Percentiles rank a stretch among this genome's conserved stretches.
These are phyloP conservation scores for Styphnolobium japonicum DNA, from an alignment of 306 rosid genomes.

Conservation along the genomic window DNA sequence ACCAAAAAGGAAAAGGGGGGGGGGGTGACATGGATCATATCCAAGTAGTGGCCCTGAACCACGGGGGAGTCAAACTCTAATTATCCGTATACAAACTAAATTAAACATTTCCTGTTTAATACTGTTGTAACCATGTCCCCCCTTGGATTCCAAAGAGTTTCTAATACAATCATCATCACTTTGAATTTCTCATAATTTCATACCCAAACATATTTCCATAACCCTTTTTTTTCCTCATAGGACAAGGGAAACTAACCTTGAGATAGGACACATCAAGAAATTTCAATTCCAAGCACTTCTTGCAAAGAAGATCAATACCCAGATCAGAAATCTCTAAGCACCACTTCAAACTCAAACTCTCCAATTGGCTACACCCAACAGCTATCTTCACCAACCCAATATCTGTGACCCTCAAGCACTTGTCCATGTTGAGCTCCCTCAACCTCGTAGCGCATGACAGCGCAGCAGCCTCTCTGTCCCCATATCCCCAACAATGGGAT, in stretches of 20 bases:
- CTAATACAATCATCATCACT: neutral
- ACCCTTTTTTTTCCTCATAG: too few species aligned
- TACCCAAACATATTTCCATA: neutral
- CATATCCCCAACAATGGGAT: conserved; percentile 51
- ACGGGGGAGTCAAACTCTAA: too few species aligned
- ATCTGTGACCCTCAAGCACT: conserved; percentile 56
- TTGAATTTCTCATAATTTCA: neutral
- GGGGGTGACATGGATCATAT: neutral
- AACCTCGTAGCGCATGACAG: conserved; percentile 42
- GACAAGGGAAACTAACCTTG: conserved; percentile 37
- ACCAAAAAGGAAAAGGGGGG: too few species aligned
- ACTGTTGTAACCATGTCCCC: neutral
- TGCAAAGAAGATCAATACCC: conserved; percentile 61
- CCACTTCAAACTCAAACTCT: conserved; percentile 64
- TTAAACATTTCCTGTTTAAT: neutral
- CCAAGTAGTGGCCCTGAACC: neutral
- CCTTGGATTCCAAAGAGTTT: neutral
- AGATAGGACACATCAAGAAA: conserved; percentile 61
- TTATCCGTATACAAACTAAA: neutral
- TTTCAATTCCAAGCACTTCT: conserved; percentile 54
- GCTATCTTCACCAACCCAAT: conserved; percentile 63
- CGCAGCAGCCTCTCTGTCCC: conserved; percentile 63
- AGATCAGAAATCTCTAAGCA: conserved; percentile 68
- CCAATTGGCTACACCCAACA: conserved; percentile 48
- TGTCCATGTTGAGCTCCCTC: conserved; percentile 58